Evolutionary conservation across 305 asterid genomes (phyloP).

Genomic region (Plantago coronopus): DNA sequence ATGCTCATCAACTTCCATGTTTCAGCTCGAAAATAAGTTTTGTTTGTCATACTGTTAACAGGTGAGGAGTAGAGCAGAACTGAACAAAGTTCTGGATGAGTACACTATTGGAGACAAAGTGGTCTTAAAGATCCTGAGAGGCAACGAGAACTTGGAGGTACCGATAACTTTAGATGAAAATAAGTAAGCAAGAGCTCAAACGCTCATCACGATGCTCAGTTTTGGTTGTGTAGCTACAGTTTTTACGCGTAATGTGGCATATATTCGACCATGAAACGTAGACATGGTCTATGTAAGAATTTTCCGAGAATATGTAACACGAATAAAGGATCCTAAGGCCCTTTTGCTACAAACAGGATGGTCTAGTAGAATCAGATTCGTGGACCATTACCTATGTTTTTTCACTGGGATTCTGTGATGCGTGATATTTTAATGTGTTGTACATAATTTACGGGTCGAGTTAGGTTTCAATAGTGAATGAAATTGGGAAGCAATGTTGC

Average conservation of each 20-base stretch:
- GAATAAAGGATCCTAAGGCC: no score
- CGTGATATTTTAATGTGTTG: neutral
- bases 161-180: conserved; percentile 66
- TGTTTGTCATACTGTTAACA: conserved; percentile 27
- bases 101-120: conserved; percentile 73
- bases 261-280: neutral
- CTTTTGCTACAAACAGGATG: no score
- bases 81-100: conserved; percentile 63
- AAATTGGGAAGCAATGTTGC: neutral
- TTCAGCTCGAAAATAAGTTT: neutral
- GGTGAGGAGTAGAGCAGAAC: conserved; percentile 75
- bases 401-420: no score
- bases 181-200: conserved; percentile 18
- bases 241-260: no score
- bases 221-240: neutral
- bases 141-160: conserved; percentile 54
- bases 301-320: neutral
- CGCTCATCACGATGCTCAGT: neutral
- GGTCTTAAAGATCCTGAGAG: conserved; percentile 53
- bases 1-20: neutral
- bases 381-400: no score
- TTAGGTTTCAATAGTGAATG: neutral
- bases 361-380: no score
- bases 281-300: neutral
- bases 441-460: neutral